These are phyloP conservation scores for Piloderma croceum DNA, from an alignment of 768 basidiomycete genomes.

Conservation along the genomic window DNA sequence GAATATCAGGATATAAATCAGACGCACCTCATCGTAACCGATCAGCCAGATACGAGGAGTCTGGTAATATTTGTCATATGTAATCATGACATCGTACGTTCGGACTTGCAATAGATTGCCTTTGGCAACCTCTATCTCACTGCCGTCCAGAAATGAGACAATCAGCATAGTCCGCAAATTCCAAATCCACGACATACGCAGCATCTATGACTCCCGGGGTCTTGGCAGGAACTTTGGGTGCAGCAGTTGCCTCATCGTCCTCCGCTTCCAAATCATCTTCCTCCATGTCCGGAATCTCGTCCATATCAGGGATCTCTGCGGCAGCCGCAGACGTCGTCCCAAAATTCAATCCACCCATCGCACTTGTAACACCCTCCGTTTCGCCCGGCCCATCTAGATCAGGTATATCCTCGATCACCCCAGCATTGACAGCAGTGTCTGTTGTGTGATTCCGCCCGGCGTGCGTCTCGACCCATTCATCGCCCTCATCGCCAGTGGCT, in stretches of 20 bases:
- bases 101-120: slow-evolving; percentile 90
- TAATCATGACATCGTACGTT: slow-evolving; percentile 99
- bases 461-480: slow-evolving; percentile 99
- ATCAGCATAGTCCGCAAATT: not conserved
- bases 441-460: slow-evolving; percentile 59
- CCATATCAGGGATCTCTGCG: slow-evolving; percentile 80
- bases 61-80: slow-evolving; percentile 99
- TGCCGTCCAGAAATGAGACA: slow-evolving; percentile 19
- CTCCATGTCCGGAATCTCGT: slow-evolving; percentile 99
- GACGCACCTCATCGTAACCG: slow-evolving; percentile 87
- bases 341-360: slow-evolving; percentile 44
- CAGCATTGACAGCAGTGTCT: slow-evolving; percentile 53
- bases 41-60: slow-evolving; percentile 97
- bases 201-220: slow-evolving; percentile 37
- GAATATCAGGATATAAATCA: slow-evolving; percentile 1
- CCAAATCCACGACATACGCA: slow-evolving; percentile 34
- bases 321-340: slow-evolving; percentile 24
- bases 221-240: slow-evolving; percentile 38
- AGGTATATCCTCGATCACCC: slow-evolving; percentile 79
- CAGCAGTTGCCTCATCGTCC: slow-evolving; percentile 80
- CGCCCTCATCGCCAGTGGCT: slow-evolving; percentile 49
- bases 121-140: slow-evolving; percentile 60
- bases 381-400: slow-evolving; percentile 58
- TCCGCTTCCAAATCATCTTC: slow-evolving; percentile 87
- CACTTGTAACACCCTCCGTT: slow-evolving; percentile 37